phyloP scores from a whole-genome alignment of 2,329 filamentous ascomycete species.

The Botrytis byssoidea region DNA sequence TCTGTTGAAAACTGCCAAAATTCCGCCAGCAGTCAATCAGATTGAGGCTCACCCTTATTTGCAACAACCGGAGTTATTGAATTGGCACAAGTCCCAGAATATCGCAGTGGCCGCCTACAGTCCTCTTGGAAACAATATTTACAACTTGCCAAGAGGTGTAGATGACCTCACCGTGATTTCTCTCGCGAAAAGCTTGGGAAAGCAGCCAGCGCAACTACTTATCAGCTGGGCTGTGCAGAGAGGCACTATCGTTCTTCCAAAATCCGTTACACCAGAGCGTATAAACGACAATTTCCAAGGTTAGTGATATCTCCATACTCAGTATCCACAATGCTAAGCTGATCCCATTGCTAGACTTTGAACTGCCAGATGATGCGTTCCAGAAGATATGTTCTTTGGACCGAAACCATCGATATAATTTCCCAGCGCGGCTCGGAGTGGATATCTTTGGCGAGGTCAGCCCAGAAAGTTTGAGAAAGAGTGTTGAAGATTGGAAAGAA shows the following conservation, averaged over 20 bases:
- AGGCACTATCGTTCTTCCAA: slow-evolving; percentile 53
- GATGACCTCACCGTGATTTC: slow-evolving; percentile 51
- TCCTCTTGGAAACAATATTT: slow-evolving; percentile 58
- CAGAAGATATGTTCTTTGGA: slow-evolving; percentile 44
- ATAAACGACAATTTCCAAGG: slow-evolving; percentile 48
- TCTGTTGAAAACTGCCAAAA: slow-evolving; percentile 50
- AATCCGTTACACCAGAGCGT: slow-evolving; percentile 52
- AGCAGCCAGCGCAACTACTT: slow-evolving; percentile 53
- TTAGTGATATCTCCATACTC: slow-evolving; percentile 23
- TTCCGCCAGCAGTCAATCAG: slow-evolving; percentile 63
- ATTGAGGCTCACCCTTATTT: slow-evolving; percentile 69
- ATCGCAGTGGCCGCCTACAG: slow-evolving; percentile 65
- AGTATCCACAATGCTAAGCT: background rate
- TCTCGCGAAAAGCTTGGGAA: slow-evolving; percentile 51
- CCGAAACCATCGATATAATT: slow-evolving; percentile 45
- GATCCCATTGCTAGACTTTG: slow-evolving; percentile 39
- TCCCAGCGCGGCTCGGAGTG: slow-evolving; percentile 44
- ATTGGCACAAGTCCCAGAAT: slow-evolving; percentile 55
- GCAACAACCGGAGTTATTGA: slow-evolving; percentile 57
- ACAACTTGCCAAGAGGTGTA: slow-evolving; percentile 45
- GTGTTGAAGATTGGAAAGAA: slow-evolving; percentile 36
- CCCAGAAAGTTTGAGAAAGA: slow-evolving; percentile 41
- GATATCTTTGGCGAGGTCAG: slow-evolving; percentile 46
- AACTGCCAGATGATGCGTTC: slow-evolving; percentile 42
- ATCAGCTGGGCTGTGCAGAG: slow-evolving; percentile 55